Percentiles rank a stretch among this genome's conserved stretches.
These are phyloP conservation scores for Picea glauca DNA, from an alignment of 75 land plant genomes.

Conservation along the genomic window DNA sequence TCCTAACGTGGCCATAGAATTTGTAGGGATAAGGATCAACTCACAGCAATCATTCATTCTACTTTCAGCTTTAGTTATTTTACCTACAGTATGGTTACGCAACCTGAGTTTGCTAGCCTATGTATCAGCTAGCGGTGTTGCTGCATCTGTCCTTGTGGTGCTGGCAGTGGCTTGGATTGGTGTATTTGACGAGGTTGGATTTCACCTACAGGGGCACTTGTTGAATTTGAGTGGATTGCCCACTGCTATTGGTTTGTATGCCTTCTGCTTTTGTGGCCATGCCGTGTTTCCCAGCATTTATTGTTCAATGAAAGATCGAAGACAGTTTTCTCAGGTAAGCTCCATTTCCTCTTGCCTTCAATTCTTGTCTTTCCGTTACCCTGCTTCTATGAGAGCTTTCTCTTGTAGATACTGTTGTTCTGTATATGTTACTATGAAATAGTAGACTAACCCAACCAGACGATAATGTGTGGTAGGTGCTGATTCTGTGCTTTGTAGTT, in stretches of 20 bases:
- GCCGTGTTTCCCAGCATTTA: constrained; percentile 65
- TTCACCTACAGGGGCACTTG: constrained; percentile 44
- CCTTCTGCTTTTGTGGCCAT: constrained; percentile 62
- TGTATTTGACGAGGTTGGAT: constrained; percentile 44
- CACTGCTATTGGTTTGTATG: constrained; percentile 45
- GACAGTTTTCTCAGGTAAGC: constrained; percentile 30
- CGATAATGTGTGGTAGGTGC: constrained; percentile 19
- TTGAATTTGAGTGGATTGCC: constrained; percentile 34
- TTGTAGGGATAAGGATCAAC: constrained; percentile 10
- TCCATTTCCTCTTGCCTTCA: neutral
- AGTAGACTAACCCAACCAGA: neutral
- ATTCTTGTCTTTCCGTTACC: too few relatives aligned
- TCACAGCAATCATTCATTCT: constrained; percentile 35
- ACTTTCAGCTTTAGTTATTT: constrained; percentile 25
- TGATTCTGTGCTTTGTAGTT: constrained; percentile 29
- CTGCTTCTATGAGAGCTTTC: neutral
- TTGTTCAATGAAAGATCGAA: constrained; percentile 44
- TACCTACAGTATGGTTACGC: constrained; percentile 63
- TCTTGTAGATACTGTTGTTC: neutral
- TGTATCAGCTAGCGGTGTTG: constrained; percentile 72
- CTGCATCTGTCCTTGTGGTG: constrained; percentile 60
- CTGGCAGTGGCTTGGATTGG: constrained; percentile 38
- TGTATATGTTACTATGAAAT: neutral
- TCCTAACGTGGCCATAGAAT: constrained; percentile 25
- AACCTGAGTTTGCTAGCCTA: constrained; percentile 59